Evolutionary conservation across 2,329 filamentous ascomycete genomes (phyloP), one percentile per base, ranked within the genome.

Genomic region (Beauveria asiatica): DNA sequence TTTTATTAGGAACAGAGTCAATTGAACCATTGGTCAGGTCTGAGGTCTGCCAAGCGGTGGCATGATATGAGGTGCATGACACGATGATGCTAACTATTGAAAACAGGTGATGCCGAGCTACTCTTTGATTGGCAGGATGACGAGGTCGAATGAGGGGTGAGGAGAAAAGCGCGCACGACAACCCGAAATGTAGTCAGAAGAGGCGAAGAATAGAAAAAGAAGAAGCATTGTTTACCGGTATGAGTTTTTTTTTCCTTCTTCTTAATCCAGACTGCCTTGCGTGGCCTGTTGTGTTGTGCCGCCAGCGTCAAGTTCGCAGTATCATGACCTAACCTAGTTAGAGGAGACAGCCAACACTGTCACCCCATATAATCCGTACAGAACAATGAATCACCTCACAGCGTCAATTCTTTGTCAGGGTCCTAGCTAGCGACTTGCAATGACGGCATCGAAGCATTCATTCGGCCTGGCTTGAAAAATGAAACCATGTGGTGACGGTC

Each of bases 241-340:
- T 16, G 33, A 37, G 1, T 3, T 5, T 37, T 37, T 16, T 37
- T 37, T 5, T 37, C 16, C 16, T 37, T 16, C 3, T 11, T 33
- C 9, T 4, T 37, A 42, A n/a, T n/a, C 17, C 9, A 48, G 3
- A 17, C 16, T 30, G 23, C 7, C 23, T 17, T 6, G 3, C 23
- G 3, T 6, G 2, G 6, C 11, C 25, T 19, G 46, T 19, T 49
- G 9, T 30, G 17, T 16, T n/a, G 46, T 30, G 46, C 16, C 9
- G 16, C 25, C 46, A 19, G 16, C 25, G 7, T 49, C 25, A 2
- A 33, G 13, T 25, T 25, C 42, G 30, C 4, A 4, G 16, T 2
- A 41, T 25, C 44, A 19, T 21, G 3, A n/a, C 21, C 33, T 58
- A 58, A 46, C 56, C 56, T n/a, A n/a, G n/a, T n/a, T n/a, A n/a